Evolutionary conservation across 1,284 basidiomycete species (phyloP).

Genomic region (Erythrobasidium hasegawianum): DNA sequence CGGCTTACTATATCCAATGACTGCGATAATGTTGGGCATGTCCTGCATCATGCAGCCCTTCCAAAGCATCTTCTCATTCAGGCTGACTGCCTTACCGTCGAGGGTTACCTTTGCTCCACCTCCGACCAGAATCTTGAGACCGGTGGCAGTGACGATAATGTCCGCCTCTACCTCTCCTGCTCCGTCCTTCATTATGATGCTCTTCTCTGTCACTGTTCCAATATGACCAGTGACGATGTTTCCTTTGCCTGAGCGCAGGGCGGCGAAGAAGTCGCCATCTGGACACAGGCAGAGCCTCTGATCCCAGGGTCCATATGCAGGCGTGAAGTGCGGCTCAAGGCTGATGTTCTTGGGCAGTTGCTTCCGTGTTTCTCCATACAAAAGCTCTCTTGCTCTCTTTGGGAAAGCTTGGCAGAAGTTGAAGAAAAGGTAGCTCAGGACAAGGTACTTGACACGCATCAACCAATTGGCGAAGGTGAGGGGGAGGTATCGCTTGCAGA

Average conservation of each 20-base stretch:
- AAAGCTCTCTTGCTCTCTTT: constrained; percentile 38
- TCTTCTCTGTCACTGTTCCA: constrained; percentile 43
- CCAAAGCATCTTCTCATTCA: constrained; percentile 44
- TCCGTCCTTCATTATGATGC: constrained; percentile 45
- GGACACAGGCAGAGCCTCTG: constrained; percentile 46
- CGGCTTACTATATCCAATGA: constrained; percentile 44
- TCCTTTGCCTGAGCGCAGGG: constrained; percentile 45
- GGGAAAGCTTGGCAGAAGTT: constrained; percentile 47
- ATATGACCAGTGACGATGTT: constrained; percentile 48
- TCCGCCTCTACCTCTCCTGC: constrained; percentile 45
- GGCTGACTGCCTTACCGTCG: constrained; percentile 42
- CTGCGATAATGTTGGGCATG: constrained; percentile 45
- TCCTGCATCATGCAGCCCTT: constrained; percentile 47
- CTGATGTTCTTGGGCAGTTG: constrained; percentile 44
- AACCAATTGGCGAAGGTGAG: constrained; percentile 32
- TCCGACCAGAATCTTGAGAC: constrained; percentile 45
- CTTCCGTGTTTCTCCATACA: constrained; percentile 39
- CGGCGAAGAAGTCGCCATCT: constrained; percentile 48
- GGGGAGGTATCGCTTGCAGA: constrained; percentile 45
- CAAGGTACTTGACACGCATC: constrained; percentile 39
- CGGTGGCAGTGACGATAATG: constrained; percentile 48
- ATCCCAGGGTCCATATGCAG: constrained; percentile 49
- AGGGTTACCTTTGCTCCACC: constrained; percentile 43
- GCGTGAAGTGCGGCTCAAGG: constrained; percentile 49
- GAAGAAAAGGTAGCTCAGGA: constrained; percentile 46